A percentile compares a stretch with the other conserved stretches of the same genome.
These are phyloP conservation scores for Pichia sp. DNA, from an alignment of 1,139 yeast species.

Conservation along the genomic window DNA sequence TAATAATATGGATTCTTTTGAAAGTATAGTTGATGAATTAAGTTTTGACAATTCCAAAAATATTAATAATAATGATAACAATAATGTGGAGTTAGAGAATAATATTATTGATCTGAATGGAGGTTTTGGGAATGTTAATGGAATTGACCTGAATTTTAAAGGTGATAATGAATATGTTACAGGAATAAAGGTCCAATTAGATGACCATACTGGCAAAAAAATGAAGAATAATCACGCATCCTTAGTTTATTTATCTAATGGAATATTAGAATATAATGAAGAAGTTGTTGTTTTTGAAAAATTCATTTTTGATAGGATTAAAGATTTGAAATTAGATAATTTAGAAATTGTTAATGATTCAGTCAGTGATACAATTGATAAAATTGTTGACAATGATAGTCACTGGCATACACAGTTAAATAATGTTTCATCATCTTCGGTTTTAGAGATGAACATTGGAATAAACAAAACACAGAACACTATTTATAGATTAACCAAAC, in stretches of 20 bases:
- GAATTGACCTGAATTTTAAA: background rate
- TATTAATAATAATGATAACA: too few species aligned
- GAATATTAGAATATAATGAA: slow-evolving; percentile 21
- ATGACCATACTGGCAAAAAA: slow-evolving; percentile 1
- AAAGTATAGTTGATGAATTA: slow-evolving; percentile 11
- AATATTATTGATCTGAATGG: slow-evolving; percentile 8
- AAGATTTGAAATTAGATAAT: slow-evolving; percentile 4
- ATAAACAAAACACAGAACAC: background rate
- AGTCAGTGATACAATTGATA: background rate
- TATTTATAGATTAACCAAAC: background rate
- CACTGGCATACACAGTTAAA: background rate
- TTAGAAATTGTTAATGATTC: background rate
- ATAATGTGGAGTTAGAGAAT: too few species aligned
- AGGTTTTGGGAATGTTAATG: slow-evolving; percentile 7
- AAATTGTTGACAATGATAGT: background rate
- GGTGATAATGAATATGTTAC: slow-evolving; percentile 5
- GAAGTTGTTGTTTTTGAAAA: slow-evolving; percentile 30
- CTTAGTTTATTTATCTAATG: slow-evolving; percentile 14
- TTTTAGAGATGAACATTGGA: background rate
- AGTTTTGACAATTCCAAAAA: too few species aligned
- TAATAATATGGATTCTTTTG: slow-evolving; percentile 10
- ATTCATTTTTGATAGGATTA: slow-evolving; percentile 19
- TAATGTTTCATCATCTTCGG: slow-evolving; percentile 7
- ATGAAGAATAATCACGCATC: background rate
- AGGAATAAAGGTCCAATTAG: slow-evolving; percentile 3